Evolutionary conservation across 805 yeast genomes (phyloP).

Genomic region (Candida ipomoeae): DNA sequence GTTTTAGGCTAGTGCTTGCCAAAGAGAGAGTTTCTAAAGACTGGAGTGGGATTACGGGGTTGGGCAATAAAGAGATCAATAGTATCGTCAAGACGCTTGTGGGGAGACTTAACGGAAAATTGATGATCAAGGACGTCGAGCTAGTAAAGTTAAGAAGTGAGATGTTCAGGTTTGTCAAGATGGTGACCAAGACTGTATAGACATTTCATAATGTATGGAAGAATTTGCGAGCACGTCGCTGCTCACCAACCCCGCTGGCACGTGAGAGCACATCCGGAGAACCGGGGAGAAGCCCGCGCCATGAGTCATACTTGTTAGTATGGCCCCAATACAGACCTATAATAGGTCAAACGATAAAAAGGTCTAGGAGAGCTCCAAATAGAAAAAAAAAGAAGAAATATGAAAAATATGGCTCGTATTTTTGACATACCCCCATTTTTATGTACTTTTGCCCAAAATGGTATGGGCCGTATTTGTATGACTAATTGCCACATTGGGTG

Average conservation of each 20-base stretch:
- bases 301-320: background rate
- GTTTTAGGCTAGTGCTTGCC: slow-evolving; percentile 36
- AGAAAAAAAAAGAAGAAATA: background rate
- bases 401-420: background rate
- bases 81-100: slow-evolving; percentile 33
- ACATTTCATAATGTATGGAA: background rate
- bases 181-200: slow-evolving; percentile 31
- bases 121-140: slow-evolving; percentile 35
- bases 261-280: background rate
- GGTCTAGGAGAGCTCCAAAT: no score
- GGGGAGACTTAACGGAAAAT: slow-evolving; percentile 38
- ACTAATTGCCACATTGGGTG: background rate
- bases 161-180: slow-evolving; percentile 39
- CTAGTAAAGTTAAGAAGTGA: slow-evolving; percentile 35
- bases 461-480: background rate
- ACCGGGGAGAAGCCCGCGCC: background rate
- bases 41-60: slow-evolving; percentile 37
- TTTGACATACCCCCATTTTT: background rate
- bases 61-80: slow-evolving; percentile 33
- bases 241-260: background rate
- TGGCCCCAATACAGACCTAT: background rate
- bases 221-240: background rate
- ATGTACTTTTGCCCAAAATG: no score
- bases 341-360: background rate
- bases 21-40: slow-evolving; percentile 26